A percentile compares a stretch with the other conserved stretches of the same genome.
These are phyloP conservation scores for Centaurea solstitialis DNA, from an alignment of 129 eudicot genomes.

Conservation along the genomic window DNA sequence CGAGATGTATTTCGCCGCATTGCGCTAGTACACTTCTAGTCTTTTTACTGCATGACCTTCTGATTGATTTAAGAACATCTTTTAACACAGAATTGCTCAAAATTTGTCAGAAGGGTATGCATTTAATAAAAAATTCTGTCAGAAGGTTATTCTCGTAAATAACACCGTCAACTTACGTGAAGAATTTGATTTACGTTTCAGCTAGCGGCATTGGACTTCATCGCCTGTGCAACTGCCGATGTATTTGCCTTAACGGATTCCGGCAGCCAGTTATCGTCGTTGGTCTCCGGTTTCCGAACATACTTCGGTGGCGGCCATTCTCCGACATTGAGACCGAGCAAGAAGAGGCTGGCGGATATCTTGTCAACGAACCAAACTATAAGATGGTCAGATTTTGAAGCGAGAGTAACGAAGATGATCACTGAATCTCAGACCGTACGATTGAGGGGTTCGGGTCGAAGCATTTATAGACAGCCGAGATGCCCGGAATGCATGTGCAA, in stretches of 20 bases:
- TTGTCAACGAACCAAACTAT: constrained; percentile 58
- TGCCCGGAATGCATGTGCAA: constrained; percentile 91
- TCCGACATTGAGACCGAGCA: constrained; percentile 74
- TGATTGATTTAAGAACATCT: too few species aligned
- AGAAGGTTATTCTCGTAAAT: background rate
- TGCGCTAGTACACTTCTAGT: too few species aligned
- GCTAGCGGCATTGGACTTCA: constrained; percentile 95
- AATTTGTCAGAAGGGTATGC: too few species aligned
- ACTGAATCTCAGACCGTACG: constrained; percentile 65
- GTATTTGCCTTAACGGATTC: constrained; percentile 94
- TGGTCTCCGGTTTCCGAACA: constrained; percentile 82
- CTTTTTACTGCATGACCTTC: too few species aligned
- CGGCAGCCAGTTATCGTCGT: constrained; percentile 83
- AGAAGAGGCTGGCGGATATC: constrained; percentile 73
- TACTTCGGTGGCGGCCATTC: constrained; percentile 81
- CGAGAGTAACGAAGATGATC: constrained; percentile 70
- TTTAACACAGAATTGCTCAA: too few species aligned
- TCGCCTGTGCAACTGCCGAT: constrained; percentile 84
- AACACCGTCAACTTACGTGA: background rate
- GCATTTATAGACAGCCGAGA: constrained; percentile 85
- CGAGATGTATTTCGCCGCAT: too few species aligned
- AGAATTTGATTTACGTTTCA: constrained; percentile 24
- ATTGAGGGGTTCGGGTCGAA: constrained; percentile 53
- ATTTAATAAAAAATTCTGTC: background rate
- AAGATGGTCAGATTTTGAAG: constrained; percentile 58